phyloP scores from a whole-genome alignment of 768 basidiomycete genomes.

The Lentinus brumalis region DNA sequence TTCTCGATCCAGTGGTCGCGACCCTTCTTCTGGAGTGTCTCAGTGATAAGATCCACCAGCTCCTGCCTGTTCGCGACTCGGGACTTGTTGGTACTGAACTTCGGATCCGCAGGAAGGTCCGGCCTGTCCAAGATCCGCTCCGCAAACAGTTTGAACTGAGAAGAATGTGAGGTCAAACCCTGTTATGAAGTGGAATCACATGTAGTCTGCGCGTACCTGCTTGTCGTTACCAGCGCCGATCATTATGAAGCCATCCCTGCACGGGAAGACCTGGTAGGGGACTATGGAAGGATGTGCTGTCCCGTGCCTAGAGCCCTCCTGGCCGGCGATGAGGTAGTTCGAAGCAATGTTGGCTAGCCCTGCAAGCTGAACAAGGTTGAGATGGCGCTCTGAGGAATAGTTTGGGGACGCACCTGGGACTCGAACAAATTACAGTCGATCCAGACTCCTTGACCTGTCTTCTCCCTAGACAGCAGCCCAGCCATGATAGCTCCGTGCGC shows the following conservation, averaged over 20 bases:
- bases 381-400: not conserved
- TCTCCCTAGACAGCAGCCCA: conserved; percentile 75
- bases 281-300: conserved; percentile 94
- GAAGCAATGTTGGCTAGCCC: conserved; percentile 91
- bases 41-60: conserved; percentile 68
- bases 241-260: conserved; percentile 88
- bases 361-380: conserved; percentile 60
- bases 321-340: conserved; percentile 85
- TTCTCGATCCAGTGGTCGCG: conserved; percentile 75
- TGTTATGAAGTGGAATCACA: not conserved
- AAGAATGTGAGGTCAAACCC: not conserved
- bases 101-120: conserved; percentile 57
- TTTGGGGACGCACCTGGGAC: conserved; percentile 60
- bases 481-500: conserved; percentile 94
- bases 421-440: conserved; percentile 95
- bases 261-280: conserved; percentile 89
- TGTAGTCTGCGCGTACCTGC: conserved; percentile 49
- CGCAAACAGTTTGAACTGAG: conserved; percentile 71
- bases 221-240: conserved; percentile 91
- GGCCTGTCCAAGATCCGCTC: conserved; percentile 63
- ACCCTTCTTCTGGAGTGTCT: conserved; percentile 54
- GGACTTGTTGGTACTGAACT: conserved; percentile 71
- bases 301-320: conserved; percentile 85
- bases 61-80: conserved; percentile 77
- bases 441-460: conserved; percentile 87